A percentile compares a stretch with the other conserved stretches of the same genome.
These are phyloP conservation scores for Diplotaxis tenuifolia DNA, from an alignment of 345 rosid genomes.

Conservation along the genomic window DNA sequence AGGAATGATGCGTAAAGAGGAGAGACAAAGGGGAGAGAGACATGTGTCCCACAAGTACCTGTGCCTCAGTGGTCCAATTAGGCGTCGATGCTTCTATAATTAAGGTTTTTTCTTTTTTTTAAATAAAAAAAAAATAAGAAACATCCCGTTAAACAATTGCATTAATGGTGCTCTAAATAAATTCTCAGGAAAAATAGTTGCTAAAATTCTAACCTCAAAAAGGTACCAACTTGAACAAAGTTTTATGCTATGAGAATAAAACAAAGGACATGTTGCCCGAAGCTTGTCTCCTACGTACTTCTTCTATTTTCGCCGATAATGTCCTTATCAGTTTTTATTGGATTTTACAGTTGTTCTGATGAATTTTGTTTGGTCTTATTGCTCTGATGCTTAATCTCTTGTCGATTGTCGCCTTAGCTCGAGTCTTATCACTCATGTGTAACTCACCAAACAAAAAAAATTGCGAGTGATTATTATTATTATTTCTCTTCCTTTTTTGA, in stretches of 20 bases:
- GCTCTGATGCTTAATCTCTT: neutral
- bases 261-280: constrained; percentile 26
- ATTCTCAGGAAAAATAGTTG: neutral
- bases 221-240: constrained; percentile 24
- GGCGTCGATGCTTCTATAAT: too few species aligned
- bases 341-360: constrained; percentile 3
- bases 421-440: constrained; percentile 16
- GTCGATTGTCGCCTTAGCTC: constrained; percentile 1
- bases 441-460: neutral
- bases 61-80: too few species aligned
- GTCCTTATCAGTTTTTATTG: constrained; percentile 16
- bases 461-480: neutral
- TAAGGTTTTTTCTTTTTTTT: too few species aligned
- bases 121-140: too few species aligned
- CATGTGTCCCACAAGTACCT: too few species aligned
- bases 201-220: neutral
- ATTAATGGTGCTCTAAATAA: too few species aligned
- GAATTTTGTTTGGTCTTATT: neutral
- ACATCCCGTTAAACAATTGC: too few species aligned
- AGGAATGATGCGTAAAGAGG: too few species aligned
- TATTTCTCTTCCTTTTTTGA: neutral
- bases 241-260: constrained; percentile 16
- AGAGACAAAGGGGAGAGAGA: too few species aligned
- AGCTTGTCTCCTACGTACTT: constrained; percentile 27
- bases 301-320: constrained; percentile 23